Evolutionary conservation across 208 protist species (phyloP), one percentile per base, ranked within the genome.

Genomic region (Trypanosoma melophagium): DNA sequence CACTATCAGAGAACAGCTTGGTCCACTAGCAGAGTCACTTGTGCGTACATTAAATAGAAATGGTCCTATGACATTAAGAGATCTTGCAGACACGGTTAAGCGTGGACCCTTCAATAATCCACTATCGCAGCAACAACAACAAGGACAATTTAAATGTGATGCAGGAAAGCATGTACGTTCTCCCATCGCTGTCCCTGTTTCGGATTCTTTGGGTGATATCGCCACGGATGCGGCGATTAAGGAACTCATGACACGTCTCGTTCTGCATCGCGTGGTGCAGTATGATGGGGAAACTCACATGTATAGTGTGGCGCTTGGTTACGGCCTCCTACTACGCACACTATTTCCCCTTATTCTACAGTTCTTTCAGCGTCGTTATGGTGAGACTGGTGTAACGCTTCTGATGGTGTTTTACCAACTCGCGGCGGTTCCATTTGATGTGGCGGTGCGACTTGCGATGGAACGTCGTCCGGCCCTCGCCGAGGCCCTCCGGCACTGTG

Each of bases 211-310:
- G 28, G 41, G 49, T 31, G 66, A 72, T 40, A 44, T 74, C 10
- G 52, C 25, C 4, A 64, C 67, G 7, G 88, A 94, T 62, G 80
- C 75, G 16, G 81, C 89, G 7, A 71, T 94, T 49, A 89, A 86
- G 65, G 83, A 94, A 64, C 47, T 89, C 38, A 65, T 94, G 59
- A 69, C 83, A 64, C 85, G 82, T 7, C 83, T 94, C 7, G 68
- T 92, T 31, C 71, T 90, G 45, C 89, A 94, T 65, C 89, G 89
- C 54, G 71, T 91, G 41, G 73, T 90, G 31, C 61, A 61, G 28
- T 35, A 53, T 19, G 77, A 84, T 55, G 31, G 70, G 7, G 38
- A 50, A 17, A 55, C n/a, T 42, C 71, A 75, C 62, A 74, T 74
- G 2, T 93, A 93, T 60, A 62, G 70, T 25, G 55, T 93, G 28